Evolutionary conservation across 768 basidiomycete species (phyloP), one percentile per base, ranked within the genome.

Genomic region (Russula sp.): DNA sequence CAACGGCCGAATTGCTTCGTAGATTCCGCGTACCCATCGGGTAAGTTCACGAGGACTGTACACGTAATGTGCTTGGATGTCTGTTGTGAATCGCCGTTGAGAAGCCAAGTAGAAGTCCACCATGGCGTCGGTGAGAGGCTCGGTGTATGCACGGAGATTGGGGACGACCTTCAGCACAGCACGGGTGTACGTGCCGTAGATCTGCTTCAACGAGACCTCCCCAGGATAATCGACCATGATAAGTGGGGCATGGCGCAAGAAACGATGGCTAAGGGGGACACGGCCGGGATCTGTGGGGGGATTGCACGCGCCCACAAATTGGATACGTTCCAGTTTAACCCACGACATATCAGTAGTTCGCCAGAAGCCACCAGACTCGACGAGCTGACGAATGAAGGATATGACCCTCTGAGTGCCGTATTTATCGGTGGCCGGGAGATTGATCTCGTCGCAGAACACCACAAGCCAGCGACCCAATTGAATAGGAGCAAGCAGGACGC

Each of bases 161-260:
- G 97, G 96, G 11, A 97, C 79, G 65, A 98, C 94, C 74, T 98
- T 99, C 69, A 99, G 87, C 25, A 94, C 80, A 16, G 93, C 97
- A 60, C 96, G 88, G 70, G 91, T 93, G 78, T 98, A 99, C 25
- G 97, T 98, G 16, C 95, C 93, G 73, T 98, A 99, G 66, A 99
- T 99, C 72, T 98, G 97, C 67, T 93, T 97, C 71, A 99, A 79
- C 6, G 97, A 98, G 13, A 95, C 77, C 71, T 96, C 93, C 56
- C 97, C 97, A 22, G 97, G 97, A 73, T 99, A 99, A 71, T 99
- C 97, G 58, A 99, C 97, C 96, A 98, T 98, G 70, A 99, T 83
- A 25, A 99, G 79, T 0, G 97, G 97, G 0, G 96, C 94, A 73
- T 98, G 97, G 10, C 97, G 90, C 49, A 99, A 81, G 85, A 99